Percentiles rank a stretch among this genome's conserved stretches.
Evolutionary conservation across 73 alveolate genomes (phyloP).

Genomic region (Diophrys sp.): DNA sequence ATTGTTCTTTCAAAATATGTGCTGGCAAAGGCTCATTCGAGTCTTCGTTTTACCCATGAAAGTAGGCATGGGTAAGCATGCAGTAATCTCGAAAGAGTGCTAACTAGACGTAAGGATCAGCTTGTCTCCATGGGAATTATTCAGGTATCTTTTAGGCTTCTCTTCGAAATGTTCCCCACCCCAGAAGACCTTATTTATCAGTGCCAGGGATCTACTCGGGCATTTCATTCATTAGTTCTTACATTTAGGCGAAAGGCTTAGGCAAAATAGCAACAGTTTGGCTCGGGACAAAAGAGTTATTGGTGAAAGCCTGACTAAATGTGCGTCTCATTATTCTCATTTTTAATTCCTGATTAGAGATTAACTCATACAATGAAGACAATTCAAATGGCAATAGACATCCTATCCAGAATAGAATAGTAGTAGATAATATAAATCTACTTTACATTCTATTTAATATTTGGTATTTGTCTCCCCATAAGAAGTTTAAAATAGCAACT

Average conservation of each 20-base stretch:
- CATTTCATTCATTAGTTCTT: too few species aligned
- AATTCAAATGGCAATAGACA: constrained; percentile 1
- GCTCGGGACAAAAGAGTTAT: too few species aligned
- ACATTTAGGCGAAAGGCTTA: too few species aligned
- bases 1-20: background rate
- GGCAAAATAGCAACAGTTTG: too few species aligned
- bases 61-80: background rate
- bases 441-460: constrained; percentile 14
- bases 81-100: background rate
- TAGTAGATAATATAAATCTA: constrained; percentile 28
- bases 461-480: constrained; percentile 22
- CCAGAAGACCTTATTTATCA: background rate
- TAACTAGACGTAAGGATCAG: background rate
- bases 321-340: too few species aligned
- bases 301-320: too few species aligned
- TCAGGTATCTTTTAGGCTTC: background rate
- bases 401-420: constrained; percentile 12
- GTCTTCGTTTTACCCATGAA: background rate
- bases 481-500: background rate
- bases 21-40: background rate
- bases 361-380: constrained; percentile 22
- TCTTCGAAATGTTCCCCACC: background rate
- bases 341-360: background rate
- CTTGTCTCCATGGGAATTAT: background rate
- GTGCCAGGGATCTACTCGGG: too few species aligned